Base-by-base conservation (phyloP, 139 green algal genomes). In the Tetradesmus lagerheimii region DNA sequence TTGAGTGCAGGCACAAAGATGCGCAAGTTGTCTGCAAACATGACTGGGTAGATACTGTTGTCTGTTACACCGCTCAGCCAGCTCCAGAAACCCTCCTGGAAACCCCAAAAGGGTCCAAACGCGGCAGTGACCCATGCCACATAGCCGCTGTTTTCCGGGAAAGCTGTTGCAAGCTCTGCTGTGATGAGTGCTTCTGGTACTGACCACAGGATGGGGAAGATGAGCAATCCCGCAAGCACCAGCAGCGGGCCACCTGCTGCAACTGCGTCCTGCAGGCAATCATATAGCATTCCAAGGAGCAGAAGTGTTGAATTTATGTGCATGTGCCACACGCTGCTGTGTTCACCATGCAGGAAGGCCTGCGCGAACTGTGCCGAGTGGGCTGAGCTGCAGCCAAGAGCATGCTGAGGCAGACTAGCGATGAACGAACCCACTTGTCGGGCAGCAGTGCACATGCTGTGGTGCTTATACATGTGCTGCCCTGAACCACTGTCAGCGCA, bases 61-160 rank as follows among this genome's bases (percentile, higher is more conserved):
- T 99, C 97, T 4, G 97, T 96, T 15, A 99, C 97, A 29, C 97
- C 97, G 37, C 92, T 97, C 4, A 99, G 80, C 97, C 97, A 99
- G 23, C 92, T 96, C 93, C 94, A 99, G 37, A 97, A 96, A 0
- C 98, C 97, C 93, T 99, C 97, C 93, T 98, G 97, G 92, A 99
- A 99, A 16, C 98, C 98, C 97, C 97, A 99, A 88, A 98, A 99
- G 25, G 97, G 96, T 0, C 98, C 98, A 93, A 99, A 99, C 0
- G 98, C 98, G 9, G 97, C 97, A 25, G 97, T 98, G 35, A 99
- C 96, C 98, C 98, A 99, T 0, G 98, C 98, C 20, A 99, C 98
- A 84, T 97, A 98, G 47, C 98, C 97, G 80, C 94, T 96, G 93
- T 99, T 98, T 92, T 99, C 98, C 4, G 98, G 98, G 86, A 99